A percentile compares a stretch with the other conserved stretches of the same genome.
These are phyloP conservation scores for Crucihimalaya himalaica DNA, from an alignment of 345 rosid genomes.

Conservation along the genomic window DNA sequence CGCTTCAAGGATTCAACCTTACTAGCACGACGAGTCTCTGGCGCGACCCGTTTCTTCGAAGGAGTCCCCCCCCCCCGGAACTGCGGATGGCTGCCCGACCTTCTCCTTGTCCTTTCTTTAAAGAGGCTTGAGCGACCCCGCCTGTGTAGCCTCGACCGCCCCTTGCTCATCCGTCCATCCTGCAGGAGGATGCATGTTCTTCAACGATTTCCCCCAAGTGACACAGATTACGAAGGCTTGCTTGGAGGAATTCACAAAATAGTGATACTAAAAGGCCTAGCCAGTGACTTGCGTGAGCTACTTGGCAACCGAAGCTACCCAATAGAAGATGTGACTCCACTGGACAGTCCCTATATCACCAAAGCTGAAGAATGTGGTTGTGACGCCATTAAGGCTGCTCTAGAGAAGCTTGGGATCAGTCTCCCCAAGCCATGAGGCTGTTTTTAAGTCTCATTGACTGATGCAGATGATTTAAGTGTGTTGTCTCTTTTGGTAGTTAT, in stretches of 20 bases:
- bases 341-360: slow-evolving; percentile 48
- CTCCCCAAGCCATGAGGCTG: slow-evolving; percentile 28
- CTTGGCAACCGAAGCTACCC: slow-evolving; percentile 62
- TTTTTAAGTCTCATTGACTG: not conserved
- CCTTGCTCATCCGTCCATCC: no score
- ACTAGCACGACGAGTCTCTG: no score
- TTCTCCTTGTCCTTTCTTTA: no score
- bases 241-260: slow-evolving; percentile 70
- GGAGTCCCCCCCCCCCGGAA: no score
- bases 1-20: no score
- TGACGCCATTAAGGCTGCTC: slow-evolving; percentile 30
- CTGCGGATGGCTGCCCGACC: no score
- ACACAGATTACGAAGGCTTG: slow-evolving; percentile 76
- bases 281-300: slow-evolving; percentile 46
- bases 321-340: slow-evolving; percentile 58
- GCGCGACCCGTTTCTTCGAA: no score
- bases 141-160: no score
- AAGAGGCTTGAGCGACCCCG: no score
- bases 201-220: no score
- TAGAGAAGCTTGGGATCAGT: slow-evolving; percentile 35
- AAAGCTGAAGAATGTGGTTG: slow-evolving; percentile 39
- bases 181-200: no score
- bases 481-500: not conserved
- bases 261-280: slow-evolving; percentile 54
- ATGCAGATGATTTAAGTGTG: not conserved